Evolutionary conservation across 2,329 filamentous ascomycete genomes (phyloP), one percentile per base, ranked within the genome.

Genomic region (Bimuria novae-zelandiae): DNA sequence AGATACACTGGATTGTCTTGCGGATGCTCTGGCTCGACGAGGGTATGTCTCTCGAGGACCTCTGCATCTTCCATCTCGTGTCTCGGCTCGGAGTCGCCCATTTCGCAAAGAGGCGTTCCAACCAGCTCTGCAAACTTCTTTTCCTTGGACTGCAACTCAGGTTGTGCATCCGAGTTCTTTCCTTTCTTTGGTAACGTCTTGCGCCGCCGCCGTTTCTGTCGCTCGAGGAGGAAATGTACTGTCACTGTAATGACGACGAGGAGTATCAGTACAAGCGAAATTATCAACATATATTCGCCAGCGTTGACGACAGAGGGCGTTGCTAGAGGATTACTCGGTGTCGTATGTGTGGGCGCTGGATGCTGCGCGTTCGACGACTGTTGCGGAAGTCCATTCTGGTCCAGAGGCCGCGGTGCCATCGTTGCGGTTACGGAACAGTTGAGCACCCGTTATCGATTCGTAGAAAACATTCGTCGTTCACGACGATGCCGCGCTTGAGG

Each of bases 241-340:
- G 54, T 36, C n/a, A 59, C 29, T 7, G 36, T 45, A 27, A 52
- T 27, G 35, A 52, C 49, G 27, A 63, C 60, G 16, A 61, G 17
- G 40, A 60, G 57, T 6, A 63, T 59, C 11, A 63, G 55, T 21
- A 59, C 48, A 19, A 63, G 47, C 16, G 58, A 52, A 33, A 63
- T 56, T 8, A 59, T 55, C 25, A 63, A 53, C 60, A 63, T 63
- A 8, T 56, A 49, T 52, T 63, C 50, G 17, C 60, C 59, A 14
- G 60, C 49, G 14, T 51, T 30, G n/a, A 58, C 55, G 25, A 62
- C 49, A 5, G 51, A 30, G 1, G 59, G 55, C 11, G 49, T 11
- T 10, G 51, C 48, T 17, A 53, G 27, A 11, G 27, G 45, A 21
- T 48, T 27, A n/a, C 50, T 44, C 5, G 45, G 2, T 7, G 46